A percentile compares a stretch with the other conserved stretches of the same genome.
Conservation (phyloP, 768 basidiomycete species). For the Mycena venus region DNA sequence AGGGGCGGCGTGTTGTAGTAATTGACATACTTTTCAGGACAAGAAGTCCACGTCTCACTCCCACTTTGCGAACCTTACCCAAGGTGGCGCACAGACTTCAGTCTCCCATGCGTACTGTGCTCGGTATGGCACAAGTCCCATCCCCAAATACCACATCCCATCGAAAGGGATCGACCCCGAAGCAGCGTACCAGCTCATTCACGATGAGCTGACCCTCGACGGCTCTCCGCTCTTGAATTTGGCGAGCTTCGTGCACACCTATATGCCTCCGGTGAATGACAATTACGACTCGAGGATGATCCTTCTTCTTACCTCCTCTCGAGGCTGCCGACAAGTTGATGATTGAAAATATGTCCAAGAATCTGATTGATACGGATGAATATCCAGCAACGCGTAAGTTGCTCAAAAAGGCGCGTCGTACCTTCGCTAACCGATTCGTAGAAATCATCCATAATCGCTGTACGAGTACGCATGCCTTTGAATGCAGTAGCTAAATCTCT, state of each 20-base stretch:
- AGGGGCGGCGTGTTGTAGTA: no score
- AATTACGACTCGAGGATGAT: not conserved
- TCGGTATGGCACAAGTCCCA: conserved; percentile 74
- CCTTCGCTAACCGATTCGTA: conserved; percentile 32
- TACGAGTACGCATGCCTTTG: conserved; percentile 28
- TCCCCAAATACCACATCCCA: conserved; percentile 72
- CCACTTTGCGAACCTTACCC: conserved; percentile 51
- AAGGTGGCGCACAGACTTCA: conserved; percentile 44
- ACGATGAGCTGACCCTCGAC: conserved; percentile 72
- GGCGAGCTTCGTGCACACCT: conserved; percentile 74
- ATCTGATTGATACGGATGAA: conserved; percentile 74
- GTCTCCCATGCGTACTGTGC: conserved; percentile 66
- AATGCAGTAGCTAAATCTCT: not conserved
- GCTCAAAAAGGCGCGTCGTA: not conserved
- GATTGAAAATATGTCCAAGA: conserved; percentile 75
- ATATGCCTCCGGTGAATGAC: conserved; percentile 61
- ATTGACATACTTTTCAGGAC: conserved; percentile 52
- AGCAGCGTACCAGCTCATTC: conserved; percentile 61
- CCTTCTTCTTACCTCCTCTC: not conserved
- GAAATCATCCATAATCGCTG: conserved; percentile 69
- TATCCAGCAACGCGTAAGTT: conserved; percentile 73
- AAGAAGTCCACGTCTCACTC: conserved; percentile 50
- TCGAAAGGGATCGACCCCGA: conserved; percentile 68
- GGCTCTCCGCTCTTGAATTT: conserved; percentile 74
- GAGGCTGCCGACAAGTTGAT: conserved; percentile 64